Base-by-base conservation (phyloP, 176 grass and related monocot genomes). In the Neostapfia colusana region DNA sequence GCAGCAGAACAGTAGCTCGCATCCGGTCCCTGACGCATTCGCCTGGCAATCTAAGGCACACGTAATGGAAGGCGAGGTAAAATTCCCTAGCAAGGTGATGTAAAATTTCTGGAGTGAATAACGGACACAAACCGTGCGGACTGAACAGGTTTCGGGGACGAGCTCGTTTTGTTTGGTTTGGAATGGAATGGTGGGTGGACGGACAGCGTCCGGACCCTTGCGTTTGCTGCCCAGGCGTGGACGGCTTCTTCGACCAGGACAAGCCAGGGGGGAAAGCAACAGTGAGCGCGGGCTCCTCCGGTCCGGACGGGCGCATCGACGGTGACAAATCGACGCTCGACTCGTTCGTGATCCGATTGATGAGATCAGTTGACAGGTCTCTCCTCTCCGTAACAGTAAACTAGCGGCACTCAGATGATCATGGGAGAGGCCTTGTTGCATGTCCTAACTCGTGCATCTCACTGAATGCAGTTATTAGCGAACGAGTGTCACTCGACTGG, bases 171-270 rank as follows among this genome's bases (percentile, higher is more conserved):
- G 68, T 72, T 53, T 21, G 18, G 18, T 49, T 49, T 18, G 11
- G 43, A 45, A 1, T 45, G 46, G 46, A 50, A 53, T n/a, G 7
- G 49, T 9, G 35, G n/a, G n/a, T n/a, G n/a, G 13, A 25, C 4
- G 39, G 38, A 28, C 17, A 27, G 10, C 60, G 74, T 77, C 60
- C 13, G 35, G 28, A 67, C 74, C 76, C 50, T 28, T 38, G 10
- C 2, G 14, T 59, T n/a, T n/a, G n/a, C n/a, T n/a, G n/a, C n/a
- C 54, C 69, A 39, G 39, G 10, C 42, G 3, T 6, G 44, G 1
- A 39, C 28, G 65, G 72, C 57, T 86, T 46, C 20, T 76, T 63
- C 57, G 79, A 82, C 48, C 56, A 77, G 46, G 85, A 87, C 65
- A 77, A 76, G 43, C 68, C 14, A 14, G 6, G 28, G 46, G 64